Evolutionary conservation across 2,329 filamentous ascomycete species (phyloP), one percentile per base, ranked within the genome.

Genomic region (Claviceps lovelessii): DNA sequence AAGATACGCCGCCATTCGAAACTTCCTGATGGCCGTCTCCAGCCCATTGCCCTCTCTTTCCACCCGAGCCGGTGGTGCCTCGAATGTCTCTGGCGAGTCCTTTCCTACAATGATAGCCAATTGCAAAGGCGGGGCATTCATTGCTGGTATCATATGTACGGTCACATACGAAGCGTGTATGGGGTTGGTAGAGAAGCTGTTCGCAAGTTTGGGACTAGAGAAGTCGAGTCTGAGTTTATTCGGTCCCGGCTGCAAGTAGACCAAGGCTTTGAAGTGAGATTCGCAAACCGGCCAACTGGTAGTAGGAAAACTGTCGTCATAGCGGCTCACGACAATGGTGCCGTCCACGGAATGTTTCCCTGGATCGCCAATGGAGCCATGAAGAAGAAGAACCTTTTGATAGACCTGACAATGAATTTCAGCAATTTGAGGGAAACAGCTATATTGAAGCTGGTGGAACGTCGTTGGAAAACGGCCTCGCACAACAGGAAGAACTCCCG

Each of bases 201-300:
- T 81, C 23, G 85, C 82, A 35, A 93, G 75, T 67, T 93, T 94
- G 4, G 88, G 86, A 37, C 86, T 93, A 49, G 78, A 78, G 66
- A 95, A 97, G 65, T 96, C 91, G 61, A 97, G 85, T 29, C 88
- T 85, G 35, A 97, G 71, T 61, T 81, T 84, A 69, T 98, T 98
- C 54, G 88, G 87, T 0, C 93, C 93, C 5, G 93, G 90, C 59
- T 86, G 82, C n/a, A 98, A 79, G 68, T 95, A 89, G 10, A 96
- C 78, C 35, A 97, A 75, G 5, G 86, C 86, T 72, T 97, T 97
- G 77, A 96, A 97, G 67, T 90, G 84, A 3, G 88, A 94, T 59
- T 89, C 85, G 65, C 77, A 85, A 11, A 96, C 91, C 1, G 90
- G 91, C 90, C 91, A 97, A 61, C 76, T 78, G 13, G 83, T 86